phyloP scores from a whole-genome alignment of 164 flowering plant genomes.

The Liriodendron chinense region DNA sequence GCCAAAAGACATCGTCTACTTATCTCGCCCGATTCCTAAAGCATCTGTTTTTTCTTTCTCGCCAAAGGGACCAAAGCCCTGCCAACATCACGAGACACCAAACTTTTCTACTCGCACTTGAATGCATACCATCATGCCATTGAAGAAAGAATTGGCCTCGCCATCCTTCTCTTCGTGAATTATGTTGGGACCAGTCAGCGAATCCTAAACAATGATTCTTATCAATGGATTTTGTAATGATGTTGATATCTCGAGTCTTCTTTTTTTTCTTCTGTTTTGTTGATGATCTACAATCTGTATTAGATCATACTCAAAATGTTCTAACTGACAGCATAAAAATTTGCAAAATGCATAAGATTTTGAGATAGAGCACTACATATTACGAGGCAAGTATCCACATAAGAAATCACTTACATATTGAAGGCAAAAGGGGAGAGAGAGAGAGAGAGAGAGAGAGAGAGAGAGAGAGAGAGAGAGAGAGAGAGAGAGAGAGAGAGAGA shows the following conservation, averaged over 20 bases:
- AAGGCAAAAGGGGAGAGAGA: neutral
- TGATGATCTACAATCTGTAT: neutral
- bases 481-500: neutral
- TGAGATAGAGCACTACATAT: neutral
- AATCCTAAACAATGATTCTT: neutral
- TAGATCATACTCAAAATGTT: neutral
- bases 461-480: neutral
- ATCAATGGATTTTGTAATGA: neutral
- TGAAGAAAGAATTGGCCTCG: no score
- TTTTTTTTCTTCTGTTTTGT: neutral
- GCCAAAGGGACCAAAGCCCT: no score
- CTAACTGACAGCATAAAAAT: neutral
- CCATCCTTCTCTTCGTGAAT: no score
- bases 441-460: neutral
- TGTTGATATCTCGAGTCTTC: neutral
- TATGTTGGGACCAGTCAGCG: no score
- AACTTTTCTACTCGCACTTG: no score
- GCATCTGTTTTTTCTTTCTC: no score
- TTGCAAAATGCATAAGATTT: neutral
- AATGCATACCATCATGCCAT: no score
- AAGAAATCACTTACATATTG: neutral
- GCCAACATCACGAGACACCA: no score
- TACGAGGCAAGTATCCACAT: neutral
- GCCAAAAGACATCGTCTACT: no score
- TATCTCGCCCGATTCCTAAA: no score